These are phyloP conservation scores for Patellifolia procumbens DNA, from an alignment of 179 eudicot species.

Conservation along the genomic window DNA sequence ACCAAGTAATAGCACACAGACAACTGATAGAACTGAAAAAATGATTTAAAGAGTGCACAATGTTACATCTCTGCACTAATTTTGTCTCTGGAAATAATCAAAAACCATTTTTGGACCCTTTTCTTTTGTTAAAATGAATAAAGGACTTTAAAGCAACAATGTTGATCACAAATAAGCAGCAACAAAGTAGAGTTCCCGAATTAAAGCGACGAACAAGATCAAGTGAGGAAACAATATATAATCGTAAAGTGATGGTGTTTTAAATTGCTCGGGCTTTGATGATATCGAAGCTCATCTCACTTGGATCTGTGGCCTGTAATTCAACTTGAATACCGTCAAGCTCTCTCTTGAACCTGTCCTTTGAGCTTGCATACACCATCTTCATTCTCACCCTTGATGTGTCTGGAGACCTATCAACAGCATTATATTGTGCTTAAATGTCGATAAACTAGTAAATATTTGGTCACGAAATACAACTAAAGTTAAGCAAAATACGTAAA, in stretches of 20 bases:
- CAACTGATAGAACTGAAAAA: constrained; percentile 21
- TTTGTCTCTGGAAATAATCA: constrained; percentile 22
- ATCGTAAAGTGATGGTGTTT: not conserved
- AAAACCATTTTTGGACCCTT: constrained; percentile 21
- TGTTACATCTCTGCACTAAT: constrained; percentile 36
- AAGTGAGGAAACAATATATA: constrained; percentile 11
- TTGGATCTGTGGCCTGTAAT: constrained; percentile 84
- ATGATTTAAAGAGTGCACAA: constrained; percentile 21
- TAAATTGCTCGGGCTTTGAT: constrained; percentile 61
- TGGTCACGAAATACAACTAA: no score
- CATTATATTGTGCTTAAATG: not conserved
- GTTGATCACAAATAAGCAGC: constrained; percentile 29
- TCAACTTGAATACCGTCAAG: constrained; percentile 86
- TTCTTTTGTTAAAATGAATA: constrained; percentile 1
- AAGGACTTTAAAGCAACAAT: constrained; percentile 18
- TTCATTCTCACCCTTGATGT: constrained; percentile 81
- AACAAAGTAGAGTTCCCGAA: constrained; percentile 2
- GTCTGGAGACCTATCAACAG: constrained; percentile 64
- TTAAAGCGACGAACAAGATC: constrained; percentile 1
- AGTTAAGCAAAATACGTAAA: no score
- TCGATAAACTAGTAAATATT: not conserved
- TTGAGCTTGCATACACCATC: constrained; percentile 91
- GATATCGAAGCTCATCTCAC: constrained; percentile 83
- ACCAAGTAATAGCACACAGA: constrained; percentile 20
- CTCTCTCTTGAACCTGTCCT: constrained; percentile 89